Conservation (phyloP, 2,329 filamentous ascomycete species). For the Macrophomina phaseolina region DNA sequence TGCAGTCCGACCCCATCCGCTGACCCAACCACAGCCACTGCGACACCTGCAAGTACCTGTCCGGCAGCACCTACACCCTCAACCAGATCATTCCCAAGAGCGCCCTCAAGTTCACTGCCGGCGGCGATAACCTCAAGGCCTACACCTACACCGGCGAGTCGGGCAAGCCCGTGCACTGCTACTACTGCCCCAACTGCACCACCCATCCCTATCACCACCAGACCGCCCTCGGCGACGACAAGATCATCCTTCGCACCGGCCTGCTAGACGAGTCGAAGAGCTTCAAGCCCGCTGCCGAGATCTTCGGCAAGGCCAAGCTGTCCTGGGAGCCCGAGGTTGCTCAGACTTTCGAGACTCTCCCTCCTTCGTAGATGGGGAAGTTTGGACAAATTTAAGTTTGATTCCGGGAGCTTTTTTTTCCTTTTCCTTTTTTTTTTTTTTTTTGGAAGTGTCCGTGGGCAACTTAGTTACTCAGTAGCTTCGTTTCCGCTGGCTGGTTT, state of each 20-base stretch:
- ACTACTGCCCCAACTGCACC: constrained; percentile 64
- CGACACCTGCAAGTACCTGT: constrained; percentile 62
- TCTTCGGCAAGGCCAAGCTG: constrained; percentile 60
- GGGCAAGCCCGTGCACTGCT: constrained; percentile 63
- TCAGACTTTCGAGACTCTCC: constrained; percentile 51
- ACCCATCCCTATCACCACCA: constrained; percentile 63
- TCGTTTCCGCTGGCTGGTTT: too few relatives aligned
- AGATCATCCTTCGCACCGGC: constrained; percentile 59
- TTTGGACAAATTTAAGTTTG: too few relatives aligned
- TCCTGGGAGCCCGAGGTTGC: constrained; percentile 61
- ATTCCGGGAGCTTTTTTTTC: too few relatives aligned
- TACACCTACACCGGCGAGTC: constrained; percentile 65
- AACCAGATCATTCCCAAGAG: constrained; percentile 60
- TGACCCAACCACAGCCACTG: constrained; percentile 53
- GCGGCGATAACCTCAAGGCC: constrained; percentile 51
- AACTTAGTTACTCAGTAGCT: too few relatives aligned
- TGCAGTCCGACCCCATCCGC: neutral
- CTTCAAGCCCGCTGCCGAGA: constrained; percentile 59
- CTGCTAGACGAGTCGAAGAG: constrained; percentile 53
- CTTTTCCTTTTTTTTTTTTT: too few relatives aligned
- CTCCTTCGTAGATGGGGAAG: constrained; percentile 41
- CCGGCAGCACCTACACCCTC: constrained; percentile 58
- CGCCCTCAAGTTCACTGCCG: constrained; percentile 59
- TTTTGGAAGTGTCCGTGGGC: too few relatives aligned
- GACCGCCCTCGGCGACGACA: constrained; percentile 56